phyloP scores from a whole-genome alignment of 2,329 filamentous ascomycete genomes.

The Domatiomyces globalis region DNA sequence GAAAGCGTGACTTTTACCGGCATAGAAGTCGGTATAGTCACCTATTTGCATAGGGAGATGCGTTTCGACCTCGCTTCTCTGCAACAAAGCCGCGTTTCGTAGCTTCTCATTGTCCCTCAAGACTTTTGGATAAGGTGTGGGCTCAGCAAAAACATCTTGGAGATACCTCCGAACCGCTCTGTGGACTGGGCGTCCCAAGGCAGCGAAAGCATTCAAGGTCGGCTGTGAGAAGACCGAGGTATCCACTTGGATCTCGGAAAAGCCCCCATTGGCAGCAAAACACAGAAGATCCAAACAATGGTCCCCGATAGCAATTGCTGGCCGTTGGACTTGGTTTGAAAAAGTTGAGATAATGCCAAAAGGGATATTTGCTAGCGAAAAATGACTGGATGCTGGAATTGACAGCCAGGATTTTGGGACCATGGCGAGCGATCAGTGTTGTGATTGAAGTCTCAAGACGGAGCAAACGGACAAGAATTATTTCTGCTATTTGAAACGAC shows the following conservation, averaged over 20 bases:
- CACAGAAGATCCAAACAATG: slow-evolving; percentile 54
- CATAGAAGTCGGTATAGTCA: slow-evolving; percentile 79
- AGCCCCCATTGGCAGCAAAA: slow-evolving; percentile 46
- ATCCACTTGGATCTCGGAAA: slow-evolving; percentile 44
- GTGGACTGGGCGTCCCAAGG: slow-evolving; percentile 54
- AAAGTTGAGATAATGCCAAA: slow-evolving; percentile 66
- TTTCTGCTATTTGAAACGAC: too few species aligned
- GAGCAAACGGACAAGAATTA: neutral
- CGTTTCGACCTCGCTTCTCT: slow-evolving; percentile 44
- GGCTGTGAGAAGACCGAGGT: slow-evolving; percentile 48
- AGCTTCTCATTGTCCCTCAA: slow-evolving; percentile 48
- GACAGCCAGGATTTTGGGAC: slow-evolving; percentile 42
- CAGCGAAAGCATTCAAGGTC: slow-evolving; percentile 60
- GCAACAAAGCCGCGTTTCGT: slow-evolving; percentile 45
- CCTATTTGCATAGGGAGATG: slow-evolving; percentile 66
- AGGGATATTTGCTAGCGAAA: slow-evolving; percentile 67
- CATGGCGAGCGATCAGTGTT: slow-evolving; percentile 10
- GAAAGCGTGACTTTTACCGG: slow-evolving; percentile 63
- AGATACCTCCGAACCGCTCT: slow-evolving; percentile 54
- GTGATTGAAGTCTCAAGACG: neutral
- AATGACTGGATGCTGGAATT: slow-evolving; percentile 48
- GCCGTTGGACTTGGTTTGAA: slow-evolving; percentile 41
- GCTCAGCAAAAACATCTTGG: slow-evolving; percentile 49
- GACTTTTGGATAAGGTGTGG: slow-evolving; percentile 46
- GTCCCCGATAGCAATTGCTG: slow-evolving; percentile 59